Evolutionary conservation across 805 yeast species (phyloP).

Genomic region (Saccharomycopsis babjevae): DNA sequence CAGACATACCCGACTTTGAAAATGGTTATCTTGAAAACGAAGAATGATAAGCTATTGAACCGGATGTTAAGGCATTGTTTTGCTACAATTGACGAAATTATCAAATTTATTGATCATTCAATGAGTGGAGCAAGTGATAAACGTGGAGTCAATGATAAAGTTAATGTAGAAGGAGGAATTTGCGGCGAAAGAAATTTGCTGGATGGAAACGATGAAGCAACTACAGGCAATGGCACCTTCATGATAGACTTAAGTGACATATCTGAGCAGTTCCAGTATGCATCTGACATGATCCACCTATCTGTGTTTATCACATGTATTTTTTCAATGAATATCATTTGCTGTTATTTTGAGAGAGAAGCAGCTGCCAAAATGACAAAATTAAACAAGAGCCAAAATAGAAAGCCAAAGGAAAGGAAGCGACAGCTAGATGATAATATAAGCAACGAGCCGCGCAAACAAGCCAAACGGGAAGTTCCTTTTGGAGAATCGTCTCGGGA

Average conservation of each 20-base stretch:
- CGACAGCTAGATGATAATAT: not conserved
- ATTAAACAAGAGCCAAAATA: not conserved
- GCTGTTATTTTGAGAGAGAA: not conserved
- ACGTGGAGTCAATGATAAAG: conserved; percentile 8
- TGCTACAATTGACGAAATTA: not conserved
- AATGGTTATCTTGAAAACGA: not conserved
- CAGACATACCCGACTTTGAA: not conserved
- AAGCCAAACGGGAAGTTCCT: no score
- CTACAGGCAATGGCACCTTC: conserved; percentile 7
- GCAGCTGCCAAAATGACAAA: not conserved
- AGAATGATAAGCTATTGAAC: not conserved
- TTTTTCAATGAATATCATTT: not conserved
- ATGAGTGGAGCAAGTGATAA: conserved; percentile 3
- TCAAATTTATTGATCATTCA: not conserved
- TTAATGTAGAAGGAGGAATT: not conserved
- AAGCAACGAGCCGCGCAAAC: no score
- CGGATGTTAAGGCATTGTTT: not conserved
- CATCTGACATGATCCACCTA: conserved; percentile 48
- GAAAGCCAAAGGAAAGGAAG: not conserved
- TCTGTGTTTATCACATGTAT: conserved; percentile 20
- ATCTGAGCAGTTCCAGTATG: conserved; percentile 49
- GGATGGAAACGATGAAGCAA: not conserved
- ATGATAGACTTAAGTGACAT: conserved; percentile 11
- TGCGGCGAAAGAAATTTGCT: conserved; percentile 5
- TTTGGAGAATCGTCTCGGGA: no score